These are phyloP conservation scores for Botrytis fabae DNA, from an alignment of 2,329 filamentous ascomycete genomes.

Conservation along the genomic window DNA sequence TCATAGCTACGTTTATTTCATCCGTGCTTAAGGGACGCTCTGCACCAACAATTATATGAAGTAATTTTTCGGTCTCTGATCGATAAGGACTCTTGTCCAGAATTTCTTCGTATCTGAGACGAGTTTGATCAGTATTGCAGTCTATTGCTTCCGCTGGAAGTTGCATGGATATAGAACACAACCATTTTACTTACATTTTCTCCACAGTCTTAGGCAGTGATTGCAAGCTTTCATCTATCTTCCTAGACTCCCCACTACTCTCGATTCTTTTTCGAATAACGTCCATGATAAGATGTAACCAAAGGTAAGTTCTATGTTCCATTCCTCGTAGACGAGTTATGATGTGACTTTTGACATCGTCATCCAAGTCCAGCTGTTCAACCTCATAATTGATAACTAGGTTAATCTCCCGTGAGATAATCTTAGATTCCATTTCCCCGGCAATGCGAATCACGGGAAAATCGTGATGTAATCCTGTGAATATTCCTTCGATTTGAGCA, in stretches of 20 bases:
- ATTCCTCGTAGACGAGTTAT: neutral
- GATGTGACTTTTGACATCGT: neutral
- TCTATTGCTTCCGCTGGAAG: too few species aligned
- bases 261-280: neutral
- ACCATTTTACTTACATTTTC: neutral
- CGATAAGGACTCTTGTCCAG: neutral
- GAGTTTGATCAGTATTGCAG: too few species aligned
- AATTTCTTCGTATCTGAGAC: conserved; percentile 10
- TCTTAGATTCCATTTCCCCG: conserved; percentile 14
- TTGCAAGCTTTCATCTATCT: neutral
- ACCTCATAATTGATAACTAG: conserved; percentile 13
- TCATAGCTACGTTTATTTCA: conserved; percentile 14
- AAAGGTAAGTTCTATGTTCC: conserved; percentile 20
- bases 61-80: neutral
- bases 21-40: neutral
- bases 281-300: conserved; percentile 20
- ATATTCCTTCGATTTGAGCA: neutral
- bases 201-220: neutral
- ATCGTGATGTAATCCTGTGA: neutral
- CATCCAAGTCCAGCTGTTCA: neutral
- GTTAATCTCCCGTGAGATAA: conserved; percentile 22
- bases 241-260: neutral
- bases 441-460: conserved; percentile 8
- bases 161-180: too few species aligned
- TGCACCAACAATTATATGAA: conserved; percentile 15